Base-by-base conservation (phyloP, 192 early-diverging fungal species). In the Powellomyces hirtus region DNA sequence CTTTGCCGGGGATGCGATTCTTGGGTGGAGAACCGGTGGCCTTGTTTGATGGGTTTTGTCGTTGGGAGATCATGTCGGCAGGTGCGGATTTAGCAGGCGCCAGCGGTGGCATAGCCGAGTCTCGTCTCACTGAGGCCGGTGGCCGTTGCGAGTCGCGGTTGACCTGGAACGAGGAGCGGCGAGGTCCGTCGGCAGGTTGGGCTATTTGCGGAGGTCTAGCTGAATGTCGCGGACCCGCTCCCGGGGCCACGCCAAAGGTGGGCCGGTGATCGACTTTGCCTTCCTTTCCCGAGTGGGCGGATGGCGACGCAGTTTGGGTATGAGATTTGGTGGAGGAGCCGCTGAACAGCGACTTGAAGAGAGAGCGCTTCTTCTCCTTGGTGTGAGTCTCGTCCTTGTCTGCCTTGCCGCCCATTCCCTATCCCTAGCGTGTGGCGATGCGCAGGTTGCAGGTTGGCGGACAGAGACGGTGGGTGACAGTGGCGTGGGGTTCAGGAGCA, bases 281-380 rank as follows among this genome's bases (percentile, higher is more conserved):
- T n/a, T n/a, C n/a, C n/a, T n/a, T n/a, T n/a, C n/a, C n/a, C n/a
- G n/a, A n/a, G n/a, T n/a, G n/a, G n/a, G n/a, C n/a, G n/a, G n/a
- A n/a, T n/a, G n/a, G n/a, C 11, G 40, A n/a, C 40, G n/a, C 40
- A 10, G 40, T 42, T 16, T 34, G 6, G 31, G 2, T 4, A 7
- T 56, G 53, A 56, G 53, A 31, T 56, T 42, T 56, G 13, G 16
- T 53, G 16, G 16, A 20, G 51, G 26, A 27, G 13, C 8, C 24
- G 10, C 7, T 53, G 29, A 56, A 56, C 2, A 56, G 53, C 5
- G 10, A 30, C 18, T 56, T 56, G 31, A 56, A 56, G 29, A 56
- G 53, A 3, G 53, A 56, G 29, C 53, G 53, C 53, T 56, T 56
- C 26, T 56, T 56, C n/a, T 49, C 46, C 46, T 49, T 49, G 46